Percentiles rank a stretch among this genome's conserved stretches.
Conservation (phyloP, 345 rosid species). For the Raphanus sativus region DNA sequence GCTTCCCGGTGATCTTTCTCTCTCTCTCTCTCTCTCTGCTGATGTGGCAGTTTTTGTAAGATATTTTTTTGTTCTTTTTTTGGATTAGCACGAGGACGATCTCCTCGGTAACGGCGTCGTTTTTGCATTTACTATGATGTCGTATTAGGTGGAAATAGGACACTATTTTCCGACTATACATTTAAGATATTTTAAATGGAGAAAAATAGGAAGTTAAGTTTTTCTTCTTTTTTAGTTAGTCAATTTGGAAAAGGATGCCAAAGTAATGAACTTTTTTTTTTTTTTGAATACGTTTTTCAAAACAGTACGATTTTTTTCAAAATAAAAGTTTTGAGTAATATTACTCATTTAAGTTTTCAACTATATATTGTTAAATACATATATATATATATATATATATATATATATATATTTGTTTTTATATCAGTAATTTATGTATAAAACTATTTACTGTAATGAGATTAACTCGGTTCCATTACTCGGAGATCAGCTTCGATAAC, state of each 20-base stretch:
- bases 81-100: slow-evolving; percentile 17
- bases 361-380: too few relatives aligned
- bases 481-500: not conserved
- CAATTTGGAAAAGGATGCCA: not conserved
- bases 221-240: not conserved
- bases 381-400: too few relatives aligned
- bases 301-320: too few relatives aligned
- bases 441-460: too few relatives aligned
- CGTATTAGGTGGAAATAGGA: slow-evolving; percentile 8
- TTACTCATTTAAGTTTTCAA: too few relatives aligned
- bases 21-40: not conserved
- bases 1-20: slow-evolving; percentile 10
- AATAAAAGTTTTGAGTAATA: too few relatives aligned
- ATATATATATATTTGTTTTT: too few relatives aligned
- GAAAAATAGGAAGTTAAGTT: too few relatives aligned
- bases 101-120: slow-evolving; percentile 2
- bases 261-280: too few relatives aligned
- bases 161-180: not conserved
- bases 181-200: not conserved
- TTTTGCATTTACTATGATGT: slow-evolving; percentile 9
- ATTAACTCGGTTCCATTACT: too few relatives aligned
- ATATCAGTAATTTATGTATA: too few relatives aligned
- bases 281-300: too few relatives aligned
- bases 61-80: not conserved
- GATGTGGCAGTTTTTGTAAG: slow-evolving; percentile 26